phyloP scores from a whole-genome alignment of 2,329 filamentous ascomycete genomes.

The Dryadomyces quercivorus region DNA sequence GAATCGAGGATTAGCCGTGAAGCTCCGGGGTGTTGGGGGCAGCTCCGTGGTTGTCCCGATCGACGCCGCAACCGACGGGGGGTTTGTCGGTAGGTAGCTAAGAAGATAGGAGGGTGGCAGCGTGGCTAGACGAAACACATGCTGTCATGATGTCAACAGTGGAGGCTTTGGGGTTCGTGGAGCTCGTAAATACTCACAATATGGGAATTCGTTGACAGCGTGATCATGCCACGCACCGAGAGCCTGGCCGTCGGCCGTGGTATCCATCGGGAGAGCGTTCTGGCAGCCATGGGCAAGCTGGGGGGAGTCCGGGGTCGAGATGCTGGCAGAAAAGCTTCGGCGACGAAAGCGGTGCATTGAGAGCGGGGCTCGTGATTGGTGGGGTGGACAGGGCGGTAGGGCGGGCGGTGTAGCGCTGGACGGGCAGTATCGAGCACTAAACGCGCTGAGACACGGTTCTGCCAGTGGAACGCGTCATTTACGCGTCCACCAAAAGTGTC shows the following conservation, averaged over 20 bases:
- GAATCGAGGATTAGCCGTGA: constrained; percentile 47
- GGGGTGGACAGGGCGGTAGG: background rate
- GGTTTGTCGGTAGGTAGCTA: constrained; percentile 44
- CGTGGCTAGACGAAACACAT: constrained; percentile 40
- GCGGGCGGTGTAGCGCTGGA: constrained; percentile 6
- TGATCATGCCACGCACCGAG: constrained; percentile 26
- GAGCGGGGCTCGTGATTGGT: background rate
- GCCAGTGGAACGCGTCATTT: constrained; percentile 7
- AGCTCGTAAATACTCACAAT: constrained; percentile 27
- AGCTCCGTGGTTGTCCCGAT: constrained; percentile 46
- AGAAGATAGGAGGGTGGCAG: constrained; percentile 38
- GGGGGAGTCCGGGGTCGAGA: too few relatives aligned
- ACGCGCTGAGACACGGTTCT: constrained; percentile 7
- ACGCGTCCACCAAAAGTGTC: too few relatives aligned
- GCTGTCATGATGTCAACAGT: constrained; percentile 26
- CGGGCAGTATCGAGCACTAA: background rate
- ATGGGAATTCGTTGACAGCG: constrained; percentile 35
- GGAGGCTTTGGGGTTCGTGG: background rate
- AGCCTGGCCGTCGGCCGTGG: constrained; percentile 12
- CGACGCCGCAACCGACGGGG: constrained; percentile 39
- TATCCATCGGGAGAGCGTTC: constrained; percentile 14
- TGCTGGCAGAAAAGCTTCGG: too few relatives aligned
- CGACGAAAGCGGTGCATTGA: background rate
- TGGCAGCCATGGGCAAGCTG: background rate
- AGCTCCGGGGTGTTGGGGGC: constrained; percentile 49